phyloP scores from a whole-genome alignment of 441 rosid species.

The Metrosideros polymorpha region DNA sequence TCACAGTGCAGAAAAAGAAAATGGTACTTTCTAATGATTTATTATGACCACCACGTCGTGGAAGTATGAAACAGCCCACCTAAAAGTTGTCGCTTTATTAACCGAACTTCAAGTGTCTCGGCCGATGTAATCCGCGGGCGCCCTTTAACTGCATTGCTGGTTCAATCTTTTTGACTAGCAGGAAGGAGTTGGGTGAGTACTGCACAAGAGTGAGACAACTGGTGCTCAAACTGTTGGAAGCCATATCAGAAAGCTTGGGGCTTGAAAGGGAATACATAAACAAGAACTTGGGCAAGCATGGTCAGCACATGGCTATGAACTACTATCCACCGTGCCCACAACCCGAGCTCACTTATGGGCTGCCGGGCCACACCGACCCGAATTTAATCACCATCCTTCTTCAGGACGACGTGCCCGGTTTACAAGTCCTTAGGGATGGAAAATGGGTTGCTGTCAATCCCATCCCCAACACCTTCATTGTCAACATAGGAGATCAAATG shows the following conservation, averaged over 20 bases:
- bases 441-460: constrained; percentile 47
- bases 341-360: constrained; percentile 51
- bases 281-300: constrained; percentile 26
- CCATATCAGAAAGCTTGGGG: constrained; percentile 55
- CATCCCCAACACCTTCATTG: constrained; percentile 36
- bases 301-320: constrained; percentile 61
- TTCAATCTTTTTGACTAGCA: background rate
- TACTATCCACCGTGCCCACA: constrained; percentile 60
- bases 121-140: background rate
- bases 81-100: background rate
- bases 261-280: constrained; percentile 26
- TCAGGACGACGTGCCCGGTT: constrained; percentile 51
- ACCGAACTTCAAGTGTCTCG: background rate
- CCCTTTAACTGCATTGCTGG: background rate
- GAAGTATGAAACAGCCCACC: background rate
- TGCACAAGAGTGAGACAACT: constrained; percentile 28
- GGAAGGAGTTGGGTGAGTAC: constrained; percentile 35
- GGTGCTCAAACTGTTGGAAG: constrained; percentile 33
- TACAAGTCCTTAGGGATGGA: constrained; percentile 38
- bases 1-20: background rate
- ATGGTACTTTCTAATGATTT: background rate
- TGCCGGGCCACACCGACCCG: constrained; percentile 54
- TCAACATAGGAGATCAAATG: constrained; percentile 59
- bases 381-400: constrained; percentile 47
- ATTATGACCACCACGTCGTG: background rate